Evolutionary conservation across 2,329 filamentous ascomycete species (phyloP).

Genomic region (Sphaerulina populicola): DNA sequence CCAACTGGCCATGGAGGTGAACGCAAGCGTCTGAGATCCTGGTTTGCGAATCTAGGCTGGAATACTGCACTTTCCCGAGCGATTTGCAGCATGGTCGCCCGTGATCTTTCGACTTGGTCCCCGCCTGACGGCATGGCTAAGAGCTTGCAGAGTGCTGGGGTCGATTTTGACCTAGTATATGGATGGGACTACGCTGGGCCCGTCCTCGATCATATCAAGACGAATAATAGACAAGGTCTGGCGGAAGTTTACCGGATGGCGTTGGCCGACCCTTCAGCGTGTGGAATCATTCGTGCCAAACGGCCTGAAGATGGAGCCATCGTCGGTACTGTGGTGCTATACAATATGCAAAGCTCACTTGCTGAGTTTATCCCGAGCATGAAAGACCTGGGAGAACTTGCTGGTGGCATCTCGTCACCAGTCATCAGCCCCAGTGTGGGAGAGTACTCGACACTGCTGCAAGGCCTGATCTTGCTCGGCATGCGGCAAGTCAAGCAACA

Average conservation of each 20-base stretch:
- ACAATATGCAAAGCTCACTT: conserved; percentile 60
- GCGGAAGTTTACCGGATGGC: conserved; percentile 72
- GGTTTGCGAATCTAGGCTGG: conserved; percentile 90
- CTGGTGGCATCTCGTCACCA: conserved; percentile 72
- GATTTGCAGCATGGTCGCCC: conserved; percentile 64
- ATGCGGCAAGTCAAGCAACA: conserved; percentile 74
- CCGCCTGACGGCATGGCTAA: conserved; percentile 69
- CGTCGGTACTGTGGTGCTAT: conserved; percentile 71
- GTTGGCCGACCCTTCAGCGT: conserved; percentile 60
- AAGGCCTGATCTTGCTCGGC: conserved; percentile 71
- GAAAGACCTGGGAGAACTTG: conserved; percentile 49
- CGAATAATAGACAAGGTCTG: conserved; percentile 66
- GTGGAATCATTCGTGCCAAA: conserved; percentile 77
- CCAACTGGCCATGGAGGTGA: conserved; percentile 58
- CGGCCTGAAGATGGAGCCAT: conserved; percentile 57
- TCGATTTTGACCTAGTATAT: conserved; percentile 76
- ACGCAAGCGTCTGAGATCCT: conserved; percentile 56
- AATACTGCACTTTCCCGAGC: conserved; percentile 58
- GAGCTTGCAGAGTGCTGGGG: conserved; percentile 61
- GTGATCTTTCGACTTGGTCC: conserved; percentile 62
- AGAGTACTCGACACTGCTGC: conserved; percentile 62
- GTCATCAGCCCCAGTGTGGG: conserved; percentile 61
- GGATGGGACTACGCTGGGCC: conserved; percentile 66
- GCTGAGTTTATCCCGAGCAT: conserved; percentile 63
- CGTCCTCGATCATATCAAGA: conserved; percentile 66